A percentile compares a stretch with the other conserved stretches of the same genome.
These are phyloP conservation scores for Spencermartinsiella europaea DNA, from an alignment of 805 yeast species.

Conservation along the genomic window DNA sequence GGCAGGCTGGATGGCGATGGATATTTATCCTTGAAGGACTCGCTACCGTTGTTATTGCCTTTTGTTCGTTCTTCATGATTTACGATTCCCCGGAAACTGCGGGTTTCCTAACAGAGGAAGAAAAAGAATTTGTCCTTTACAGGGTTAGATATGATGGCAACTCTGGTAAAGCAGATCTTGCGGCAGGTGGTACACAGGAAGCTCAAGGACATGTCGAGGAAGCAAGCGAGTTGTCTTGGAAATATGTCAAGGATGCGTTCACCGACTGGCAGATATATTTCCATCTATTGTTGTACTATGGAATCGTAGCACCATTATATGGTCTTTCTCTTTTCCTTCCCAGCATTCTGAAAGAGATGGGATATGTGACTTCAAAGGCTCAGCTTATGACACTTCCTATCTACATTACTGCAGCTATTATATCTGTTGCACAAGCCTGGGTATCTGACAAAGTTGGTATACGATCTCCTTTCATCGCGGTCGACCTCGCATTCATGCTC, in stretches of 20 bases:
- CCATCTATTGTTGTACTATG: slow-evolving; percentile 49
- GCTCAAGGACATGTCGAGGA: slow-evolving; percentile 11
- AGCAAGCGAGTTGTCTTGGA: slow-evolving; percentile 1
- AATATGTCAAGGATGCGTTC: slow-evolving; percentile 15
- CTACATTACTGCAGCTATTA: slow-evolving; percentile 43
- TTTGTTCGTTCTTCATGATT: slow-evolving; percentile 30
- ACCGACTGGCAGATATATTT: slow-evolving; percentile 23
- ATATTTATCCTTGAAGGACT: slow-evolving; percentile 41
- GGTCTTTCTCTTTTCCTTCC: slow-evolving; percentile 41
- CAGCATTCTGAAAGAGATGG: slow-evolving; percentile 40
- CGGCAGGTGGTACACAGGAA: slow-evolving; percentile 26
- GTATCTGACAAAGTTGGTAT: slow-evolving; percentile 31
- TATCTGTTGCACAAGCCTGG: slow-evolving; percentile 25
- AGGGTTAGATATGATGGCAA: slow-evolving; percentile 31
- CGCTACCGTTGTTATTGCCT: slow-evolving; percentile 35
- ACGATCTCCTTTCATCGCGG: slow-evolving; percentile 26
- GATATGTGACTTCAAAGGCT: slow-evolving; percentile 38
- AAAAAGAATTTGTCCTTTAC: slow-evolving; percentile 13
- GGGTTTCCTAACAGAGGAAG: slow-evolving; percentile 18
- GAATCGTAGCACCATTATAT: slow-evolving; percentile 45
- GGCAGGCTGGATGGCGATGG: slow-evolving; percentile 36
- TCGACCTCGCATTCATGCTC: slow-evolving; percentile 25
- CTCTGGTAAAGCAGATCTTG: slow-evolving; percentile 33
- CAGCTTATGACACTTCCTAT: slow-evolving; percentile 44
- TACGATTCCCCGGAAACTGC: slow-evolving; percentile 49